Percentiles rank a stretch among this genome's conserved stretches.
phyloP scores from a whole-genome alignment of 2,329 filamentous ascomycete species.

The Ophiostoma triangulosporum region DNA sequence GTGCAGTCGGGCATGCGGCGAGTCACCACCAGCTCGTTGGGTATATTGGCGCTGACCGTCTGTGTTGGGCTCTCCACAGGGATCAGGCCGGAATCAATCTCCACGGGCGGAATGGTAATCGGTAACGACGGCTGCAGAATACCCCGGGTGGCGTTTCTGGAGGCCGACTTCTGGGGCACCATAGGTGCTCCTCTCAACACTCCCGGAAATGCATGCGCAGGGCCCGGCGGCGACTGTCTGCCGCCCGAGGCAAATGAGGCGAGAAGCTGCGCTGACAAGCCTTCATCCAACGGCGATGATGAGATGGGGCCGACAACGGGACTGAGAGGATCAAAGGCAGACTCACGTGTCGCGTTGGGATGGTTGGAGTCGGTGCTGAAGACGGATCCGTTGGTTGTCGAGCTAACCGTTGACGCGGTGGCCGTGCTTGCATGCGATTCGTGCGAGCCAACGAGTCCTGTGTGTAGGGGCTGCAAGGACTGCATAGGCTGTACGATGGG shows the following conservation, averaged over 20 bases:
- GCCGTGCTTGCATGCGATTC: slow-evolving; percentile 11
- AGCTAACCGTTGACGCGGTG: slow-evolving; percentile 11
- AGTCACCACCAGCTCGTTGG: background rate
- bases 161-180: background rate
- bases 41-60: background rate
- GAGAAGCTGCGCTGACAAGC: background rate
- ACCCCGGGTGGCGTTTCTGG: background rate
- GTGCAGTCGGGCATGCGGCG: slow-evolving; percentile 18
- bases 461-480: background rate
- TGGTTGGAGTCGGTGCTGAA: slow-evolving; percentile 8
- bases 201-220: background rate
- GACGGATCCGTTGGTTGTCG: slow-evolving; percentile 8
- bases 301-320: slow-evolving; percentile 2
- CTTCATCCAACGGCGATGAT: background rate
- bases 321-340: slow-evolving; percentile 3
- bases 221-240: background rate
- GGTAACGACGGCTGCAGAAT: background rate
- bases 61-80: slow-evolving; percentile 8
- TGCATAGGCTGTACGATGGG: background rate
- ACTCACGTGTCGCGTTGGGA: background rate
- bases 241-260: slow-evolving; percentile 4
- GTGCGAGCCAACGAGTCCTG: slow-evolving; percentile 4
- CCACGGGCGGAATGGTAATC: background rate
- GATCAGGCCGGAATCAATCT: slow-evolving; percentile 13
- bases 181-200: background rate